Evolutionary conservation across 108 stramenopile genomes (phyloP), one percentile per base, ranked within the genome.

Genomic region (Cyclotella cryptica): DNA sequence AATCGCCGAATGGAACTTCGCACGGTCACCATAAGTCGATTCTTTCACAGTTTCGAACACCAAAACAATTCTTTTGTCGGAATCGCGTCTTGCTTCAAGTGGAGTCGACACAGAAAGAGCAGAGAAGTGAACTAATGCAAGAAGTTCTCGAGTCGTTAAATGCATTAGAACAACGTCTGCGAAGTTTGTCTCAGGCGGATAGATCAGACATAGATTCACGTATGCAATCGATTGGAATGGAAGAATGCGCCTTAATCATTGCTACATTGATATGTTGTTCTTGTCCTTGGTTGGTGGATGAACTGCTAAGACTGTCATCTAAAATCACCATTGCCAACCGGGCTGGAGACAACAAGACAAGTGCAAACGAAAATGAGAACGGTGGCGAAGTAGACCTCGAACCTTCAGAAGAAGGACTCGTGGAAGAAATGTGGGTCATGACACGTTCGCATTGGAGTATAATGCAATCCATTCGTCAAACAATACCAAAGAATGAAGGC

Each of bases 351-450:
- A 63, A 21, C 12, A 28, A 46, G 21, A 26, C 21, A 66, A 66
- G 5, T 51, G 18, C 13, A 42, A 63, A 10, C 51, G 51, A 53
- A 19, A 68, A 10, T 28, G 26, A 45, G 19, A 11, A 10, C 63
- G 22, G 22, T 15, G 24, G 46, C 7, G 29, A 47, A 63, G 68
- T 39, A 41, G 51, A 64, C 42, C 24, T 71, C 10, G 59, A 76
- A 8, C 45, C 81, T 29, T 69, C 62, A 43, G 81, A 83, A 76
- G 81, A 72, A 53, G 30, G 66, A 22, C 46, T 83, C 54, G 66
- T 76, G 18, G 81, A 83, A 43, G 81, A 83, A 43, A 45, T 83
- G 18, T 83, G 81, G 81, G 74, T 61, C 22, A 72, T 83, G 66
- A 22, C 81, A 24, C 68, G 75, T 41, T 72, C 81, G 18, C 63